Base-by-base conservation (phyloP, 768 basidiomycete genomes). In the Mycena polygramma region DNA sequence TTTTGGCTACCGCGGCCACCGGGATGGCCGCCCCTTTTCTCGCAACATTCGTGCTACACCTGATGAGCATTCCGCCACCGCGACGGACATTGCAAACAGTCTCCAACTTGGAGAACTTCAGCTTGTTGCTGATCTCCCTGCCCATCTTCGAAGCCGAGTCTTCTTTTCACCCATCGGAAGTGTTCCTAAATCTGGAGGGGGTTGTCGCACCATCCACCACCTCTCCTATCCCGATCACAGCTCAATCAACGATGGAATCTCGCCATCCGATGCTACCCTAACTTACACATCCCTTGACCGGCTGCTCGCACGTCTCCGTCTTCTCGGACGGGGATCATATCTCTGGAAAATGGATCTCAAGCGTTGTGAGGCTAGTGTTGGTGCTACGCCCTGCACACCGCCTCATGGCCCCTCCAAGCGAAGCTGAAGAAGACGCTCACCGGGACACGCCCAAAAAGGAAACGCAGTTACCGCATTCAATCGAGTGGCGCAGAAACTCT, bases 101-200 rank as follows among this genome's bases (percentile, higher is more conserved):
- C 51, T 52, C 51, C 51, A 11, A 30, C 51, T 52, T 8, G 51
- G 51, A 30, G 51, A 52, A 52, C 51, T 52, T 52, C 51, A 52
- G 51, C 51, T 26, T 11, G 51, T 52, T 30, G 51, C 24, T 26
- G 51, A 52, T 30, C 51, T 52, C 26, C 51, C 51, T 26, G 51
- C 7, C 26, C 13, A 52, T 52, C 51, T 52, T 52, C 51, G 15
- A 30, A 30, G 51, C 51, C 26, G 26, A 7, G 51, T 52, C 51
- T 52, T 52, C 51, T 52, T 52, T 24, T 52, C 26, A 14, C 51
- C 51, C 26, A 52, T 52, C 11, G 51, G 51, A 24, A 52, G 51
- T 52, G 51, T 52, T 15, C 51, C 51, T 30, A 52, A 52, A 24
- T 52, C 51, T 52, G 51, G 24, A 1, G 51, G 51, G 2, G 51